phyloP scores from a whole-genome alignment of 768 basidiomycete species.

The Russula compacta region DNA sequence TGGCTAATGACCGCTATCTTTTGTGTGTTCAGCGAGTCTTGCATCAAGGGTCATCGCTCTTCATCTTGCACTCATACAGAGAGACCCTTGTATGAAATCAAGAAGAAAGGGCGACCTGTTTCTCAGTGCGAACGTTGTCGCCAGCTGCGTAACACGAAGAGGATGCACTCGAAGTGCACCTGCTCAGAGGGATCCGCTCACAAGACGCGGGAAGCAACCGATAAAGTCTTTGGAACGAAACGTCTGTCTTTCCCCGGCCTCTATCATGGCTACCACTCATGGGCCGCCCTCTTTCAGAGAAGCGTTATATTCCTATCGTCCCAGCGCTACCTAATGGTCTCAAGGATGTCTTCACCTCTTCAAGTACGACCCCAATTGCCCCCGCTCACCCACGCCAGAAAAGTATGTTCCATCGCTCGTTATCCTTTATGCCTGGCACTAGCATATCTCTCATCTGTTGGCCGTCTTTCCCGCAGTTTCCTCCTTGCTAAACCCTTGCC shows the following conservation, averaged over 20 bases:
- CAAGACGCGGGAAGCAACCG: constrained; percentile 7
- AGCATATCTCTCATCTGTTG: neutral
- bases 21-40: constrained; percentile 15
- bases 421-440: neutral
- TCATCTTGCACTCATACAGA: constrained; percentile 21
- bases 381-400: constrained; percentile 19
- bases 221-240: constrained; percentile 20
- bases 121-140: constrained; percentile 21
- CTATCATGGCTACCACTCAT: neutral
- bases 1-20: neutral
- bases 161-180: constrained; percentile 21
- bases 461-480: constrained; percentile 7
- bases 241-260: constrained; percentile 8
- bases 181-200: constrained; percentile 11
- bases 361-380: neutral
- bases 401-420: neutral
- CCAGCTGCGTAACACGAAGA: constrained; percentile 18
- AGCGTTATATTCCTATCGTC: constrained; percentile 21
- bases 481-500: constrained; percentile 19
- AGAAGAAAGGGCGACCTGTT: constrained; percentile 21
- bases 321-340: constrained; percentile 21
- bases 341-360: constrained; percentile 11
- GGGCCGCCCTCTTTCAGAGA: constrained; percentile 7
- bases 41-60: constrained; percentile 22
- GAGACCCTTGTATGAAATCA: constrained; percentile 20